A percentile compares a stretch with the other conserved stretches of the same genome.
Evolutionary conservation across 2,329 filamentous ascomycete species (phyloP).

Genomic region (Trichoderma oligosporum): DNA sequence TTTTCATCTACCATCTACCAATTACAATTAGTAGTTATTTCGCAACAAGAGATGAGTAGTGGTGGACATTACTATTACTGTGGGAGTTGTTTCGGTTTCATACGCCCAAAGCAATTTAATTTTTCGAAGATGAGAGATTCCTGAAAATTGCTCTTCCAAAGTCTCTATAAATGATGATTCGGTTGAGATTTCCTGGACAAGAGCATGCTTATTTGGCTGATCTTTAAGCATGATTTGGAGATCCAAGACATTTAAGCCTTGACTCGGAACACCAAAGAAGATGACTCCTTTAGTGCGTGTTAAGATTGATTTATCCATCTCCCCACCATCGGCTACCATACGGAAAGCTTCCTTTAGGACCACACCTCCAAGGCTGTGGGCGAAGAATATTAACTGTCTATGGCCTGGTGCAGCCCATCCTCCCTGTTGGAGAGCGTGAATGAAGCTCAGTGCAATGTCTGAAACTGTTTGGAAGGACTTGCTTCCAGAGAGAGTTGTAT

Average conservation of each 20-base stretch:
- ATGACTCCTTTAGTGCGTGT: too few relatives aligned
- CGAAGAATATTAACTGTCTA: neutral
- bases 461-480: neutral
- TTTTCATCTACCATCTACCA: too few relatives aligned
- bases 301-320: neutral
- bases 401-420: neutral
- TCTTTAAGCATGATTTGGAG: neutral
- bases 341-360: neutral
- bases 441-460: neutral
- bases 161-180: neutral
- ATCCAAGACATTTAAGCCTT: neutral
- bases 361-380: slow-evolving; percentile 1
- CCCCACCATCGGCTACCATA: neutral
- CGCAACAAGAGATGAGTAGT: too few relatives aligned
- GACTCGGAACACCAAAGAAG: neutral
- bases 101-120: neutral
- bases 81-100: neutral
- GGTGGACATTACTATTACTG: neutral
- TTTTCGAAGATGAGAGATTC: neutral
- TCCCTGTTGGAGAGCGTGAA: neutral
- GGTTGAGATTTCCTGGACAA: neutral
- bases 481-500: neutral
- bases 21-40: too few relatives aligned
- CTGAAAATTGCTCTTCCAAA: neutral
- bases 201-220: neutral